Evolutionary conservation across 768 basidiomycete species (phyloP).

Genomic region (Lactifluus rugatus): DNA sequence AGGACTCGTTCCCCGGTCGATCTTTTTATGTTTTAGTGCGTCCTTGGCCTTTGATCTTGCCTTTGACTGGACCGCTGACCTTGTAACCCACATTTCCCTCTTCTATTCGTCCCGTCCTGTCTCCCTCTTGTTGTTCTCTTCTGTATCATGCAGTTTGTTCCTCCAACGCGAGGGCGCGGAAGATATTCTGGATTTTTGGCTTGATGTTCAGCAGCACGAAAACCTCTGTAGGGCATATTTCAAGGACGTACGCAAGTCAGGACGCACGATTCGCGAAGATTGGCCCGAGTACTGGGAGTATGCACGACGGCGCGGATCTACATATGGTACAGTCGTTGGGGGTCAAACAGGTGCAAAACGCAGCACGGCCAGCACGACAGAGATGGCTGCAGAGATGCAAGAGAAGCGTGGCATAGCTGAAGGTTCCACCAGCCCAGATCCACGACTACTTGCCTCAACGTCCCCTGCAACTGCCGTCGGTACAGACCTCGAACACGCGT

Average conservation of each 20-base stretch:
- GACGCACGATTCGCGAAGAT: constrained; percentile 85
- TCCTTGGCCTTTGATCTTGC: constrained; percentile 23
- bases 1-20: constrained; percentile 92
- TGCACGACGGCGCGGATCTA: constrained; percentile 83
- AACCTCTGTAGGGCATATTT: constrained; percentile 98
- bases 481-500: constrained; percentile 31
- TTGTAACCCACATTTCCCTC: not conserved
- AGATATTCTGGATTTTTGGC: constrained; percentile 96
- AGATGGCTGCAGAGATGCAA: constrained; percentile 49
- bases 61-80: constrained; percentile 10
- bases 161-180: constrained; percentile 93
- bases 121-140: not conserved
- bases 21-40: constrained; percentile 98
- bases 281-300: constrained; percentile 99
- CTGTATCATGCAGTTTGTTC: constrained; percentile 55
- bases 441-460: constrained; percentile 36
- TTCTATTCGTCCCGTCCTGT: not conserved
- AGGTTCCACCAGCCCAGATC: constrained; percentile 35
- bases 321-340: constrained; percentile 85
- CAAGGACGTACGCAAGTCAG: constrained; percentile 95
- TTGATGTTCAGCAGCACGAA: constrained; percentile 98
- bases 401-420: constrained; percentile 60
- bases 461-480: constrained; percentile 41
- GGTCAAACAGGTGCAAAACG: constrained; percentile 56
- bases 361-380: constrained; percentile 74